These are phyloP conservation scores for Cajanus cajan DNA, from an alignment of 306 rosid species.

Conservation along the genomic window DNA sequence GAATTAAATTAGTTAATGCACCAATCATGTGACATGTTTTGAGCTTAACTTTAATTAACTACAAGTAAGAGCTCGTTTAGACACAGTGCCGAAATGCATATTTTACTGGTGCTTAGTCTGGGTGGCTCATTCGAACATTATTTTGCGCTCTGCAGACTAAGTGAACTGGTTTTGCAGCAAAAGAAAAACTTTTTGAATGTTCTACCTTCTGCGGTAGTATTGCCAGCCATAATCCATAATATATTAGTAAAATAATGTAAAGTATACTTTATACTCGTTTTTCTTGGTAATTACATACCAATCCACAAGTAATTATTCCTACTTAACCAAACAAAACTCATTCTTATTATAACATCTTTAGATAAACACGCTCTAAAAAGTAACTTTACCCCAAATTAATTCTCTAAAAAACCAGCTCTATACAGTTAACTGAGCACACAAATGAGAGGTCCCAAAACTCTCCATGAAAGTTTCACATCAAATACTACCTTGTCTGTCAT, in stretches of 20 bases:
- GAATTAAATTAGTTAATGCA: constrained; percentile 17
- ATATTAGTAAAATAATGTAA: not conserved
- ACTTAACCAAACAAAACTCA: not conserved
- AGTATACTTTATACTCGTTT: not conserved
- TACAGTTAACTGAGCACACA: not conserved
- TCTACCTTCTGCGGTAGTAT: not conserved
- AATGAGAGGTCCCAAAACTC: constrained; percentile 1
- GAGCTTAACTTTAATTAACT: constrained; percentile 10
- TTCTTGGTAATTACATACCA: not conserved
- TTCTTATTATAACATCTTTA: not conserved
- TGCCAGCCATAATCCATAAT: constrained; percentile 13
- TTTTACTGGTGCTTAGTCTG: constrained; percentile 3
- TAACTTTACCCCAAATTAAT: not conserved
- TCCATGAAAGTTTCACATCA: not conserved
- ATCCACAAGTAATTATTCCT: not conserved
- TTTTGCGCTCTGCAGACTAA: not conserved
- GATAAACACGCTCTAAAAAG: not conserved
- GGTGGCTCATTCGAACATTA: not conserved
- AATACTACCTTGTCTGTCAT: not conserved
- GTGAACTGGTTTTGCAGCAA: constrained; percentile 5
- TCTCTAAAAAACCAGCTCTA: constrained; percentile 2
- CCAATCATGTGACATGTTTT: not conserved
- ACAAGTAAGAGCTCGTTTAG: not conserved
- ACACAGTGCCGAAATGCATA: not conserved
- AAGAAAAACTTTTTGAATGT: constrained; percentile 1